Base-by-base conservation (phyloP, 2,329 filamentous ascomycete species). In the Fusarium acutatum region DNA sequence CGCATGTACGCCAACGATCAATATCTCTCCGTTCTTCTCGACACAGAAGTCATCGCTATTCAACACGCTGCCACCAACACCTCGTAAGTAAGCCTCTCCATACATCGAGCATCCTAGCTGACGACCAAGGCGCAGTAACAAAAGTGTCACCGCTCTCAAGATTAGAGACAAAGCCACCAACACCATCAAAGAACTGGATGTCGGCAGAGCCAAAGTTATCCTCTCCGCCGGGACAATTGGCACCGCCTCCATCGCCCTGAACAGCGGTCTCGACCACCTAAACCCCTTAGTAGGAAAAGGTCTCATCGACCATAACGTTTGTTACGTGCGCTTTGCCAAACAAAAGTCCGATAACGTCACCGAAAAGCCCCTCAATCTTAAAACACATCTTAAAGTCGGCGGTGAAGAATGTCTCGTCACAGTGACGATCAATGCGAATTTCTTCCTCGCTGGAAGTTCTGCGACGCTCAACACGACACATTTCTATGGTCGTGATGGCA, bases 1-100 rank as follows among this genome's bases (percentile, higher is more conserved):
- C 71, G 72, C 2, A 74, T 74, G 71, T 74, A 74, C 7, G 71
- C 72, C 40, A 74, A 74, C 8, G 72, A 74, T 14, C 67, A 52
- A 12, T 72, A 69, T 10, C 40, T 74, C 1, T 66, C 71, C 3
- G 72, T 74, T 5, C 60, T 74, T 1, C 40, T 74, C 7, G 43
- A 72, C 14, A 74, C 72, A 0, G 71, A 74, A 35, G 72, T 74
- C 5, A 47, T 74, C 22, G 67, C 72, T 7, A 28, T 71, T 1
- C 54, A 66, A 0, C 61, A 72, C 3, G 41, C 32, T 6, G 58
- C 40, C 0, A 54, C 15, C 8, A 34, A 30, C 17, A 49, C 35
- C 1, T 46, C n/a, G 71, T 73, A 18, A 64, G 69, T 67, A 24
- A 4, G 11, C 1, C 5, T 2, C 1, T 9, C 3, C 18, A 9